Evolutionary conservation across 495 filamentous ascomycete species (phyloP).

Genomic region (Neurospora tetraspora): DNA sequence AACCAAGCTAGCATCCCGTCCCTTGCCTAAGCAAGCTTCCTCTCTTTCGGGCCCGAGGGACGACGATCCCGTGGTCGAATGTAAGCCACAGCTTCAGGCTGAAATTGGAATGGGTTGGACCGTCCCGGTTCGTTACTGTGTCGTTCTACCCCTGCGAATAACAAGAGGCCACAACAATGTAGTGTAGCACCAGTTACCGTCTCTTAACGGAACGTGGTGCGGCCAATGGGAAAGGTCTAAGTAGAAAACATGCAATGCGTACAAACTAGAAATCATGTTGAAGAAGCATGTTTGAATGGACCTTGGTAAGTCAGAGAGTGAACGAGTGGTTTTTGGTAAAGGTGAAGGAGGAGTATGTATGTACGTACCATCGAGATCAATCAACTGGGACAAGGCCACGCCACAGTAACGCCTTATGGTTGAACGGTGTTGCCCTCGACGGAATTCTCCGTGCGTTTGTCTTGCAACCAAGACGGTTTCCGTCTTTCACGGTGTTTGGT

Average conservation of each 20-base stretch:
- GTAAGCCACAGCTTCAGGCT: not conserved
- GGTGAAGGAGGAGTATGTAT: not conserved
- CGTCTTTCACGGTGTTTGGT: not conserved
- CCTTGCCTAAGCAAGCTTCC: not conserved
- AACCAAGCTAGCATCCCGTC: not conserved
- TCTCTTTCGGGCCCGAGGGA: not conserved
- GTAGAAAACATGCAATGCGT: not conserved
- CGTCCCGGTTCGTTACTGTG: not conserved
- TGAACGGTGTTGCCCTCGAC: not conserved
- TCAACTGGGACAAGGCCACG: not conserved
- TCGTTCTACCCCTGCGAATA: not conserved
- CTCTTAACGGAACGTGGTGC: not conserved
- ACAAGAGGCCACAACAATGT: not conserved
- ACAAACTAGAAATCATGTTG: not conserved
- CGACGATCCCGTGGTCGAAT: not conserved
- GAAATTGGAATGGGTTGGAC: not conserved
- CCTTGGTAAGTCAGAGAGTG: not conserved
- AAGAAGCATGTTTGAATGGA: not conserved
- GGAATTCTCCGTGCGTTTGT: not conserved
- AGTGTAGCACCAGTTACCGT: not conserved
- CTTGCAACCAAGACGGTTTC: not conserved
- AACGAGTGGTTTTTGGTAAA: not conserved
- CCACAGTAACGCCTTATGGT: not conserved
- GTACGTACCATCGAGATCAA: not conserved
- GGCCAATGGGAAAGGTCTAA: not conserved